Evolutionary conservation across 2,329 filamentous ascomycete genomes (phyloP).

Genomic region (Sporothrix brasiliensis): DNA sequence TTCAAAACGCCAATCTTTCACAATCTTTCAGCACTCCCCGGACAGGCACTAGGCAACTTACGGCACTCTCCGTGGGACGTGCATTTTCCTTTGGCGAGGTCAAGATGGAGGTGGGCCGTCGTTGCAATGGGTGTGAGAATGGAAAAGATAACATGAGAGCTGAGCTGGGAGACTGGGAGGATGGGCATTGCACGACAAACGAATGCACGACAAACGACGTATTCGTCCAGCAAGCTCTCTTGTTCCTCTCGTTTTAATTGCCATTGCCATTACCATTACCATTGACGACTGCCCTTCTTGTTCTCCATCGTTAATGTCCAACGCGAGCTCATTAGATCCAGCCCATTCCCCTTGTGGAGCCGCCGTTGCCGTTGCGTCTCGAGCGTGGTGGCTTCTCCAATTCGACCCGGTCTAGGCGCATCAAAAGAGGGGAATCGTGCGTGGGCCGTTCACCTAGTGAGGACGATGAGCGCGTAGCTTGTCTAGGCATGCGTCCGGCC

Average conservation of each 20-base stretch:
- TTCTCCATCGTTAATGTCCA: no score
- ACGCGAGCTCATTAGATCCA: background rate
- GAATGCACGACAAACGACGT: no score
- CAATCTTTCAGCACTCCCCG: background rate
- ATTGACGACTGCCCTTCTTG: no score
- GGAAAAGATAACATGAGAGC: background rate
- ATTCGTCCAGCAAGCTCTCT: no score
- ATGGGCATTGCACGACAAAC: no score
- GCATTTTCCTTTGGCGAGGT: background rate
- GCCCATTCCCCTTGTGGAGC: background rate
- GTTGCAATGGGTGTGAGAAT: background rate
- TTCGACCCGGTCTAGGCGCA: background rate
- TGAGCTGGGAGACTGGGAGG: background rate
- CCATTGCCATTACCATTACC: no score
- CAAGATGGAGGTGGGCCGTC: background rate
- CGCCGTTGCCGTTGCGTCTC: background rate
- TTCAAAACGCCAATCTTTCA: background rate
- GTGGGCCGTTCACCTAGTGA: no score
- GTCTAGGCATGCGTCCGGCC: background rate
- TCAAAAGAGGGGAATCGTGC: background rate
- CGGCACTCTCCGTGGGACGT: slow-evolving; percentile 9
- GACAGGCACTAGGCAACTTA: slow-evolving; percentile 9
- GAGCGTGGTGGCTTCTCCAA: no score
- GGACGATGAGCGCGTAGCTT: background rate
- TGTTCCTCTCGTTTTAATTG: no score